These are phyloP conservation scores for Davidsoniella eucalypti DNA, from an alignment of 2,329 filamentous ascomycete species.

Conservation along the genomic window DNA sequence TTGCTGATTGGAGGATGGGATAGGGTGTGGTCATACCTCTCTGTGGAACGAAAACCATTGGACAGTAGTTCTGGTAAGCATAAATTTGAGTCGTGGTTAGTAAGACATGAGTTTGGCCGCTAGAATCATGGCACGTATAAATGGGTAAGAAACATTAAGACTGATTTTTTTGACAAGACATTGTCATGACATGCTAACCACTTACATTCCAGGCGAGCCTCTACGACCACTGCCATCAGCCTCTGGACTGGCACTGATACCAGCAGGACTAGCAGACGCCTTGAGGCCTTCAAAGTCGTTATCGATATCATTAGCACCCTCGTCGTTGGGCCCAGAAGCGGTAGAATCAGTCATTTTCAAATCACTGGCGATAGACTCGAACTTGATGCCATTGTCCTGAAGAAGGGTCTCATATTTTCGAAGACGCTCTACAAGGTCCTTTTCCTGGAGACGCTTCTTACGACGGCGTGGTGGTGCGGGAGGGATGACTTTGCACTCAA, in stretches of 20 bases:
- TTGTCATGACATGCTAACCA: too few species aligned
- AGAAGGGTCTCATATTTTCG: slow-evolving; percentile 52
- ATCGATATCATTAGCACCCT: slow-evolving; percentile 40
- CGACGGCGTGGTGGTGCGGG: slow-evolving; percentile 39
- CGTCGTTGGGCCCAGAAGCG: slow-evolving; percentile 16
- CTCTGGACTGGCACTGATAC: neutral
- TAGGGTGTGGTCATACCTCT: slow-evolving; percentile 26
- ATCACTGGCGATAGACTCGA: slow-evolving; percentile 47
- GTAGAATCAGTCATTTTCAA: neutral
- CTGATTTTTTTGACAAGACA: too few species aligned
- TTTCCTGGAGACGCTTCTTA: slow-evolving; percentile 51
- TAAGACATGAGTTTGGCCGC: neutral
- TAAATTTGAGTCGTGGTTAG: neutral
- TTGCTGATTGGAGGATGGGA: neutral
- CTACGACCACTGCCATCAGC: too few species aligned
- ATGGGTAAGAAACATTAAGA: too few species aligned
- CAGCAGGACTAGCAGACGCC: slow-evolving; percentile 26
- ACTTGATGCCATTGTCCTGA: slow-evolving; percentile 47
- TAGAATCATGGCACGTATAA: too few species aligned
- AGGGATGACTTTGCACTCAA: slow-evolving; percentile 43
- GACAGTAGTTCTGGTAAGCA: too few species aligned
- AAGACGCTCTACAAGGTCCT: slow-evolving; percentile 52
- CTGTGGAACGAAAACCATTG: slow-evolving; percentile 37
- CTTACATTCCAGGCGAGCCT: too few species aligned
- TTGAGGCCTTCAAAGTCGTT: slow-evolving; percentile 38